Percentiles rank a stretch among this genome's conserved stretches.
phyloP scores from a whole-genome alignment of 176 grass and related monocot genomes.

The Cenchrus americanus region DNA sequence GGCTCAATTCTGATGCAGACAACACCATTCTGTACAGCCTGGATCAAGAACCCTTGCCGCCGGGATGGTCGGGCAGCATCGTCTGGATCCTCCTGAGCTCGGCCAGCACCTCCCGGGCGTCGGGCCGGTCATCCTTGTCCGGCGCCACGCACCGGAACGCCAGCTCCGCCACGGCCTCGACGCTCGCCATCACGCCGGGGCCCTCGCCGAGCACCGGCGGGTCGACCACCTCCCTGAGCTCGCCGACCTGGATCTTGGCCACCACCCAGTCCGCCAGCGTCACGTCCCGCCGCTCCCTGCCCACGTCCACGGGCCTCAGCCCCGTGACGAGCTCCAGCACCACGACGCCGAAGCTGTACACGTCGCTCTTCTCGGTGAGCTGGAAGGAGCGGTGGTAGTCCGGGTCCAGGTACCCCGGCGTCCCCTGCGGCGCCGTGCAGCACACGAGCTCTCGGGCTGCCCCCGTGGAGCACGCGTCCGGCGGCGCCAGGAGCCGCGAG shows the following conservation, averaged over 20 bases:
- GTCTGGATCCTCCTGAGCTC: constrained; percentile 78
- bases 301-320: constrained; percentile 76
- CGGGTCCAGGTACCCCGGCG: constrained; percentile 90
- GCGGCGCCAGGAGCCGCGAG: constrained; percentile 68
- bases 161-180: constrained; percentile 79
- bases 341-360: constrained; percentile 99
- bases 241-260: constrained; percentile 85
- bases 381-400: constrained; percentile 93
- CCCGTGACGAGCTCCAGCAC: constrained; percentile 91
- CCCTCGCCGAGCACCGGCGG: constrained; percentile 59
- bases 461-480: constrained; percentile 66
- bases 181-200: constrained; percentile 50
- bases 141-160: constrained; percentile 89
- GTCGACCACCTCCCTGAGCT: constrained; percentile 88
- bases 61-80: constrained; percentile 46
- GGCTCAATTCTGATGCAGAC: neutral
- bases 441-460: constrained; percentile 72
- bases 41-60: constrained; percentile 3
- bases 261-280: constrained; percentile 87
- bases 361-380: constrained; percentile 96
- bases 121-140: constrained; percentile 93
- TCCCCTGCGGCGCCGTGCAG: constrained; percentile 95
- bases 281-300: constrained; percentile 79
- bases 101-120: constrained; percentile 67
- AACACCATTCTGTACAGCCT: too few species aligned